Evolutionary conservation across 495 filamentous ascomycete genomes (phyloP), one percentile per base, ranked within the genome.

Genomic region (Talaromyces borbonicus): DNA sequence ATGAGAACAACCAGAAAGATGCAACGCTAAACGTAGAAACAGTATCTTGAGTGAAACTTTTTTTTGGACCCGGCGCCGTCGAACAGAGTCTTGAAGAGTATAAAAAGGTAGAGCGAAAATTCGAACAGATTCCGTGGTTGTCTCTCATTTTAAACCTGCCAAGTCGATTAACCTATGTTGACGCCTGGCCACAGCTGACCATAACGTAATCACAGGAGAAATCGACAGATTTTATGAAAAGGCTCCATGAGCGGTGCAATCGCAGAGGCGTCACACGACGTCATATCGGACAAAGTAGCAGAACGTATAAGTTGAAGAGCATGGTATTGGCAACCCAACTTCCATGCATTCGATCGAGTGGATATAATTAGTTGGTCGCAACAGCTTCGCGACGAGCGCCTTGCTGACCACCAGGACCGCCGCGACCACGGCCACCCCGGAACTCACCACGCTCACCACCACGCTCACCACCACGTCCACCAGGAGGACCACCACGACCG

Each of bases 401-500:
- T 23, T 48, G 46, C 32, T 46, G 67, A 25, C 70, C 71, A 52
- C 66, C 60, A 39, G 62, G 62, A 9, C 66, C 65, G 38, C 71
- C 71, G 12, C 55, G 50, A 20, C 58, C 53, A 27, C 63, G 57
- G 30, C 48, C 51, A 35, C 63, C 60, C 33, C 54, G 49, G 38
- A 41, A 52, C 18, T 55, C 67, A 31, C 68, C 65, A 15, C 68
- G 63, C 31, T 33, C 71, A 12, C 54, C 44, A 18, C 58, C 53
- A 27, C 63, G 57, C 26, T 45, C 49, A 29, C 62, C 62, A 32
- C 55, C 47, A 36, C 31, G 49, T 22, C 52, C 66, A 26, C 67
- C 65, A 16, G 67, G 63, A 33, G n/a, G n/a, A n/a, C 35, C 35
- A 38, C 59, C 67, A 22, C 71, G 69, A 23, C 77, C 71, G 42